Conservation (phyloP, 345 rosid species). For the Populus euphratica region DNA sequence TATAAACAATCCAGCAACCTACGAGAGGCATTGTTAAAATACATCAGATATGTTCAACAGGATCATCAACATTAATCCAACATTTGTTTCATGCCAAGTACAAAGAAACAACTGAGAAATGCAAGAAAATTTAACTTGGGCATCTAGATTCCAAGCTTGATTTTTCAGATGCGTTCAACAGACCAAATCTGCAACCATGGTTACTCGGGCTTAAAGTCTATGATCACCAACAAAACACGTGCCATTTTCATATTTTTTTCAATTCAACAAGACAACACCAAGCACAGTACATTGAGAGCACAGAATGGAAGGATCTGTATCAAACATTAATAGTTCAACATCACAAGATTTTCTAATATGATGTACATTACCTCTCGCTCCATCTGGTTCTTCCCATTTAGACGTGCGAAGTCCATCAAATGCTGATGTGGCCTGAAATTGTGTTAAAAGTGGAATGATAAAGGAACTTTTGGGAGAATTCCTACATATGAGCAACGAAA, state of each 20-base stretch:
- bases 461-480: conserved; percentile 1
- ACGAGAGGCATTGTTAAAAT: conserved; percentile 6
- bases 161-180: too few relatives aligned
- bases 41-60: background rate
- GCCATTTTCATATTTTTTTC: background rate
- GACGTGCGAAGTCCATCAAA: conserved; percentile 77
- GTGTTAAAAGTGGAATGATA: conserved; percentile 7
- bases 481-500: background rate
- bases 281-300: background rate
- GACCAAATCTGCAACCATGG: too few relatives aligned
- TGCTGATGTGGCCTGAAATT: conserved; percentile 77
- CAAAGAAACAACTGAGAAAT: background rate
- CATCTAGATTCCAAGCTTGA: background rate
- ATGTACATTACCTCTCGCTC: conserved; percentile 61
- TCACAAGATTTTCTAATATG: background rate
- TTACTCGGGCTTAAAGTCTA: too few relatives aligned
- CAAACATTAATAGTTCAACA: background rate
- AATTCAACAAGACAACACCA: background rate
- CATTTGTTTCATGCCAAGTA: background rate
- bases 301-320: background rate
- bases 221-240: too few relatives aligned
- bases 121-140: background rate
- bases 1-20: conserved; percentile 81
- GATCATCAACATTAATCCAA: background rate
- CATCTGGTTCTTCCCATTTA: conserved; percentile 98